A percentile compares a stretch with the other conserved stretches of the same genome.
Evolutionary conservation across 192 early-diverging fungal species (phyloP).

Genomic region (Phlyctochytrium planicorne): DNA sequence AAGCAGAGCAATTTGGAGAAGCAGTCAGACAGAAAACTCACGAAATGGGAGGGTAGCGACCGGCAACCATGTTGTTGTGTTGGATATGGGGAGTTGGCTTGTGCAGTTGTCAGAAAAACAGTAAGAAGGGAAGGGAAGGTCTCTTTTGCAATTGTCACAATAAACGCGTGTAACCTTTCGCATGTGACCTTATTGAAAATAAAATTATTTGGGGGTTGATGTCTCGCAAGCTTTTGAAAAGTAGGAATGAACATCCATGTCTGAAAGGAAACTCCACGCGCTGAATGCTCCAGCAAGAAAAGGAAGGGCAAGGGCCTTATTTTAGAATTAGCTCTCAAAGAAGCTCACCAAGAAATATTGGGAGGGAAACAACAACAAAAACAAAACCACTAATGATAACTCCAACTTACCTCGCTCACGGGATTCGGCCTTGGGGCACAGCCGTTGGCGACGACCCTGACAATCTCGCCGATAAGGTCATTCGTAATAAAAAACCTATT

Average conservation of each 20-base stretch:
- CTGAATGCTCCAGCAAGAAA: constrained; percentile 8
- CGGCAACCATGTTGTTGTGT: no score
- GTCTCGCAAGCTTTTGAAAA: constrained; percentile 16
- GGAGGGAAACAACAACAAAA: background rate
- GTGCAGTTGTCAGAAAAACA: no score
- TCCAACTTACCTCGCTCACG: constrained; percentile 17
- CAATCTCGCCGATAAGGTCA: constrained; percentile 43
- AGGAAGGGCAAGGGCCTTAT: constrained; percentile 16
- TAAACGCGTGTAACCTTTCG: no score
- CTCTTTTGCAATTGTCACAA: no score
- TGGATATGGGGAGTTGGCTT: no score
- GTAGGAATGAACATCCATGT: constrained; percentile 9
- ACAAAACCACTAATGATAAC: background rate
- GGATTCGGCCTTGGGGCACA: constrained; percentile 21
- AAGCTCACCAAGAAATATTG: no score
- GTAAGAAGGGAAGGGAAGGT: no score
- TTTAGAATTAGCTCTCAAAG: no score
- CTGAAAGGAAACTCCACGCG: constrained; percentile 14
- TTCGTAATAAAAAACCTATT: constrained; percentile 38
- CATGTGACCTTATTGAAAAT: no score
- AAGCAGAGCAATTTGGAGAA: no score
- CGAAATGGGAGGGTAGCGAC: no score
- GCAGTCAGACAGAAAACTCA: no score
- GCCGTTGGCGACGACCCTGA: constrained; percentile 19
- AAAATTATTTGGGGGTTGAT: background rate